A percentile compares a stretch with the other conserved stretches of the same genome.
Conservation (phyloP, 345 rosid genomes). For the Syzygium jambos region DNA sequence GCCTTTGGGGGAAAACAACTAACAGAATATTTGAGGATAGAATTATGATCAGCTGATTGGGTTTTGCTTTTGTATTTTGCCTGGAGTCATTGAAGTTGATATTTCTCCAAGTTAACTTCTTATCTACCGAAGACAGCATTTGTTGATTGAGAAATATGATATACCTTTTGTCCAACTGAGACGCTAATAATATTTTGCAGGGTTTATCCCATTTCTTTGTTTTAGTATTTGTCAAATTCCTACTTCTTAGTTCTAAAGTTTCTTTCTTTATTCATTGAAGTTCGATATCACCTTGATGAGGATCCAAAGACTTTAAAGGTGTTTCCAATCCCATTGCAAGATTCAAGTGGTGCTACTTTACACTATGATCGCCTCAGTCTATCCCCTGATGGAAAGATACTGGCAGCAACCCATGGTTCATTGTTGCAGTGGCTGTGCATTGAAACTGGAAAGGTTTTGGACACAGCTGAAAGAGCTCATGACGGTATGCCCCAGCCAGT, state of each 20-base stretch:
- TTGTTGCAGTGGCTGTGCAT: conserved; percentile 78
- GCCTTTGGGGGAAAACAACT: not conserved
- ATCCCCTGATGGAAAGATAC: conserved; percentile 86
- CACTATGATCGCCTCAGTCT: conserved; percentile 75
- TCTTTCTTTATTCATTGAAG: conserved; percentile 25
- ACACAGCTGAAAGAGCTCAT: conserved; percentile 83
- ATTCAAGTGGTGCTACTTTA: conserved; percentile 52
- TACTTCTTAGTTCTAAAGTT: conserved; percentile 4
- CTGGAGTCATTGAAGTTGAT: not conserved
- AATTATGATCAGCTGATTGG: not conserved
- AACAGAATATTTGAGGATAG: not conserved
- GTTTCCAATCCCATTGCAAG: conserved; percentile 70
- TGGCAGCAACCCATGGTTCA: conserved; percentile 74
- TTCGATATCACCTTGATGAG: conserved; percentile 93
- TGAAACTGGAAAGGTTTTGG: conserved; percentile 80
- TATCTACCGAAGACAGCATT: not conserved
- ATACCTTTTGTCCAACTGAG: not conserved
- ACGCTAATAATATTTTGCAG: not conserved
- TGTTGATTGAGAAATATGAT: not conserved
- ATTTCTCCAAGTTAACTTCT: not conserved
- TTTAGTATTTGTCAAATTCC: not conserved
- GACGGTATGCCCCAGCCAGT: conserved; percentile 44
- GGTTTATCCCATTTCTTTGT: not conserved
- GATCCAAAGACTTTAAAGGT: conserved; percentile 92
- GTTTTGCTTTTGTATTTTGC: not conserved